Evolutionary conservation across 2,329 filamentous ascomycete genomes (phyloP).

Genomic region (Neofusicoccum kwambonambiense): DNA sequence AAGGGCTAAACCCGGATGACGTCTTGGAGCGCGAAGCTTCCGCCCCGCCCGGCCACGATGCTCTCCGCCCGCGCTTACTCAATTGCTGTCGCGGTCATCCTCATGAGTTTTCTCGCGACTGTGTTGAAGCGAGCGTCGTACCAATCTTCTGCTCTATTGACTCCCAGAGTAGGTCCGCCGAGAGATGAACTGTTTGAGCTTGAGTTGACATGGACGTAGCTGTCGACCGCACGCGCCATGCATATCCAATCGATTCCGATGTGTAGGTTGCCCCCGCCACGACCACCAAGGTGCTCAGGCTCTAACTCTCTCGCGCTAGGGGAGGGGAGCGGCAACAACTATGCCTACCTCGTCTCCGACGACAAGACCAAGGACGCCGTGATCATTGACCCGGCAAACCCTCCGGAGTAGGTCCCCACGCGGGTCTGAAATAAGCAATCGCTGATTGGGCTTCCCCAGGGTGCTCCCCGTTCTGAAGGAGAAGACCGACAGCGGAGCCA

Average conservation of each 20-base stretch:
- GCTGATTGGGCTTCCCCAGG: slow-evolving; percentile 36
- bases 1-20: slow-evolving; percentile 12
- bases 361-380: slow-evolving; percentile 51
- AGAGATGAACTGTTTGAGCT: not conserved
- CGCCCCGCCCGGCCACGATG: not conserved
- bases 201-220: not conserved
- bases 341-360: slow-evolving; percentile 65
- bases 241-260: slow-evolving; percentile 87
- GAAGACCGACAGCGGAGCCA: slow-evolving; percentile 66
- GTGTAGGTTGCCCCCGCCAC: slow-evolving; percentile 59
- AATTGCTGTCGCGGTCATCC: slow-evolving; percentile 7
- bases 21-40: not conserved
- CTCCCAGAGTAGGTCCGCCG: not conserved
- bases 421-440: not conserved
- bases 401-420: slow-evolving; percentile 62
- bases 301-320: slow-evolving; percentile 47
- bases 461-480: slow-evolving; percentile 68
- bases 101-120: slow-evolving; percentile 17
- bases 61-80: slow-evolving; percentile 1
- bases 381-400: slow-evolving; percentile 78
- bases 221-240: slow-evolving; percentile 57
- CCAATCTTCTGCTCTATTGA: not conserved
- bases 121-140: slow-evolving; percentile 1
- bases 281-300: slow-evolving; percentile 10
- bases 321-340: slow-evolving; percentile 77